phyloP scores from a whole-genome alignment of 345 rosid species.

The Garcia nutans region DNA sequence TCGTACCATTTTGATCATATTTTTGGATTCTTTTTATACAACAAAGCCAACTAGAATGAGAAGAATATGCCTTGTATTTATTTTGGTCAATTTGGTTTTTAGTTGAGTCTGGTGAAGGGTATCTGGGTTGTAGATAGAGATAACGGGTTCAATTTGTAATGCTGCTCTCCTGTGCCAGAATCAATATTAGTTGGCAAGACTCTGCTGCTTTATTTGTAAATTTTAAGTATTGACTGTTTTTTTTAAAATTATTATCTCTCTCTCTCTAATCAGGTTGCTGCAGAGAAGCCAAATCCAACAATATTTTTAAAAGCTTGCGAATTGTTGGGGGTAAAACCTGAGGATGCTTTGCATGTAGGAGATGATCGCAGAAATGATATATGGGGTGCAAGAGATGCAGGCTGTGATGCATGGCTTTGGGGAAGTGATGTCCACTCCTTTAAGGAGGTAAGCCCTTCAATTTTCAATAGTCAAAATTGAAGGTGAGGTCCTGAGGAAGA shows the following conservation, averaged over 20 bases:
- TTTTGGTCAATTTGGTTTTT: not conserved
- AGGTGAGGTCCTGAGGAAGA: not conserved
- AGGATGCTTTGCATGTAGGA: conserved; percentile 94
- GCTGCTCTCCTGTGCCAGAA: not conserved
- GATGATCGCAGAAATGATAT: conserved; percentile 97
- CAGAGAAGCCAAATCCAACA: conserved; percentile 96
- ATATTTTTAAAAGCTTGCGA: conserved; percentile 96
- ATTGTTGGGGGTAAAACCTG: conserved; percentile 75
- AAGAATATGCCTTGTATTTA: not conserved
- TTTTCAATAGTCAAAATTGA: not conserved
- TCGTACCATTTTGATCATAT: not conserved
- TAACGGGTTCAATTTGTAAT: not conserved
- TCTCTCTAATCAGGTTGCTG: conserved; percentile 62
- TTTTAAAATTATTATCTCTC: conserved; percentile 3
- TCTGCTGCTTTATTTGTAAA: not conserved
- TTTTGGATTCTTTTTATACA: not conserved
- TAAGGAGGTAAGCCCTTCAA: conserved; percentile 51
- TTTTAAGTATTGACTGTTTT: not conserved
- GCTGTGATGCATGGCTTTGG: conserved; percentile 99
- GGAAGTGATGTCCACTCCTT: conserved; percentile 92
- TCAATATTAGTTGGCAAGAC: not conserved
- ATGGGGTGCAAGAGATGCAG: conserved; percentile 99
- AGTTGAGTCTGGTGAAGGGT: not conserved
- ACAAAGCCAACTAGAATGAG: not conserved
- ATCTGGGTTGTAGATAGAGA: not conserved